These are phyloP conservation scores for Crataegus laevigata DNA, from an alignment of 306 rosid species.

Conservation along the genomic window DNA sequence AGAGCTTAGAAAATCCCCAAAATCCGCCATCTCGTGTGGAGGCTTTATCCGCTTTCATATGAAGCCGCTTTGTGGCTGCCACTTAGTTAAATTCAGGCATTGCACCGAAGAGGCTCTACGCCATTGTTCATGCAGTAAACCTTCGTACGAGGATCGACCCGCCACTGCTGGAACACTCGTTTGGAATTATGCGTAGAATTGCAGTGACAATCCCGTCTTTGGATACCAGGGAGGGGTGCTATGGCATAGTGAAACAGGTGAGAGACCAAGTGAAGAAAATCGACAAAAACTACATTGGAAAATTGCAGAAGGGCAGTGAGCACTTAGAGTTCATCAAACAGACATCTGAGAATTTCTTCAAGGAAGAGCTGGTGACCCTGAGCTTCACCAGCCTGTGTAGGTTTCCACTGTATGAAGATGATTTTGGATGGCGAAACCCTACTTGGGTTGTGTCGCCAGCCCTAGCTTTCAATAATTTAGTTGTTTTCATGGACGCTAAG, in stretches of 20 bases:
- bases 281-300: slow-evolving; percentile 2
- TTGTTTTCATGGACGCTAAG: too few species aligned
- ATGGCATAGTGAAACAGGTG: neutral
- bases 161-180: slow-evolving; percentile 6
- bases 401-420: slow-evolving; percentile 25
- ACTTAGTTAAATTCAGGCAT: slow-evolving; percentile 2
- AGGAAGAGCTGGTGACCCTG: slow-evolving; percentile 1
- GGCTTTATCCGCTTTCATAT: slow-evolving; percentile 48
- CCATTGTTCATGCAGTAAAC: slow-evolving; percentile 38
- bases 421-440: slow-evolving; percentile 35
- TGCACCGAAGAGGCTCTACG: neutral
- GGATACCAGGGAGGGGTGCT: neutral
- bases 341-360: neutral
- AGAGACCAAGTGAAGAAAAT: slow-evolving; percentile 9
- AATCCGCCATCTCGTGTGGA: slow-evolving; percentile 46
- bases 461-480: too few species aligned
- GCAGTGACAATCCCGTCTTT: slow-evolving; percentile 1
- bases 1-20: neutral
- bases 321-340: slow-evolving; percentile 1
- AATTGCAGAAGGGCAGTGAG: slow-evolving; percentile 7
- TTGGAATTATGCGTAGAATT: slow-evolving; percentile 18
- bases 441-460: too few species aligned
- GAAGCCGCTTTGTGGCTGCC: slow-evolving; percentile 41
- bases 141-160: slow-evolving; percentile 31
- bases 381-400: slow-evolving; percentile 23